A percentile compares a stretch with the other conserved stretches of the same genome.
Conservation (phyloP, 805 yeast species). For the Starmerella geochares region DNA sequence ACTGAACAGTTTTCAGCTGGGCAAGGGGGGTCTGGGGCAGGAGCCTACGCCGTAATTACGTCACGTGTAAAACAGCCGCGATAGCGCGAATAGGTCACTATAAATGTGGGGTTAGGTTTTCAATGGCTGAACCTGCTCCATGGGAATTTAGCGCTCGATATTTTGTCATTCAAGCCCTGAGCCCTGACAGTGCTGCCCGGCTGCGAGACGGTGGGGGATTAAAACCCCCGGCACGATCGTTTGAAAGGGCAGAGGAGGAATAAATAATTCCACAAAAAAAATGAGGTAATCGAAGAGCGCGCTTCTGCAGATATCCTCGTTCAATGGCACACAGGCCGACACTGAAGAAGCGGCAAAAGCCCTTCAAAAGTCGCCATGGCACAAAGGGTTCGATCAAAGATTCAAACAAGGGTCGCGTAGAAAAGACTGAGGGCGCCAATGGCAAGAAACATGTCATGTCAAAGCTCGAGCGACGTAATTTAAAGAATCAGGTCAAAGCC, state of each 20-base stretch:
- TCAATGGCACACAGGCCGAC: constrained; percentile 61
- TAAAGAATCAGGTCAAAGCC: constrained; percentile 62
- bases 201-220: no score
- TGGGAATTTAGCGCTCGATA: no score
- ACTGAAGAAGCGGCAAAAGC: constrained; percentile 72
- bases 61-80: background rate
- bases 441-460: constrained; percentile 36
- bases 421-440: constrained; percentile 40
- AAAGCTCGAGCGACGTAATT: constrained; percentile 65
- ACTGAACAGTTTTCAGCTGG: constrained; percentile 16
- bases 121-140: no score
- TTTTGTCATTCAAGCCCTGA: constrained; percentile 3
- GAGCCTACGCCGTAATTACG: background rate
- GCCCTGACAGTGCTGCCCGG: no score
- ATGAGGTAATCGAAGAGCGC: constrained; percentile 6
- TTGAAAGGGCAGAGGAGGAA: background rate
- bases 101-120: background rate
- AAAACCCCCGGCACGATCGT: no score
- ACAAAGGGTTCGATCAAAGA: constrained; percentile 80
- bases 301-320: background rate
- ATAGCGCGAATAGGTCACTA: background rate
- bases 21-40: constrained; percentile 9
- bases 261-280: background rate
- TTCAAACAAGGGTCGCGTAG: constrained; percentile 73
- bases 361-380: constrained; percentile 85